These are phyloP conservation scores for Wickerhamiella cacticola DNA, from an alignment of 805 yeast genomes.

Conservation along the genomic window DNA sequence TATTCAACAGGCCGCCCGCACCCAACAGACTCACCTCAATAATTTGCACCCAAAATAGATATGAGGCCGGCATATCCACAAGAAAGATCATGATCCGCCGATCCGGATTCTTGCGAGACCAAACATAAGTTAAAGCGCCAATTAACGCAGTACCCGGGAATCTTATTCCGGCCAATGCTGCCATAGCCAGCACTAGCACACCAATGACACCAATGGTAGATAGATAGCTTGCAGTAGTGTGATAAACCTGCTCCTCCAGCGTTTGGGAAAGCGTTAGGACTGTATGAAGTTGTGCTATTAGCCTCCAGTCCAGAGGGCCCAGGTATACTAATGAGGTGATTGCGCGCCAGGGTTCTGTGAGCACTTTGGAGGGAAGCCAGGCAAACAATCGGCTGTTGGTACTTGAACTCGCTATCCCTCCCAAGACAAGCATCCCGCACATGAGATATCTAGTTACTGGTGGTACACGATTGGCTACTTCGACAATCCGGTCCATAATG, in stretches of 20 bases:
- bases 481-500: not conserved
- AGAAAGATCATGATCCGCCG: slow-evolving; percentile 6
- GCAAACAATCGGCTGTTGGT: not conserved
- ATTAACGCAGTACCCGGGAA: slow-evolving; percentile 5
- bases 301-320: slow-evolving; percentile 4
- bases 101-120: slow-evolving; percentile 6
- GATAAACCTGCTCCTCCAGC: slow-evolving; percentile 5
- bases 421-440: not conserved
- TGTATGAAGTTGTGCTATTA: not conserved
- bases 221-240: not conserved
- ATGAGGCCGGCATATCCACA: slow-evolving; percentile 6
- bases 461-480: not conserved
- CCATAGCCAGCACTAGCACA: not conserved
- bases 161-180: not conserved
- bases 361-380: slow-evolving; percentile 2
- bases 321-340: slow-evolving; percentile 4
- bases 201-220: not conserved
- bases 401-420: not conserved
- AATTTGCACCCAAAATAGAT: slow-evolving; percentile 7
- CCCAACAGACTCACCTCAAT: not conserved
- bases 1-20: not conserved
- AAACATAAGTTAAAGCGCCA: slow-evolving; percentile 5
- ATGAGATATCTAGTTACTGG: slow-evolving; percentile 10
- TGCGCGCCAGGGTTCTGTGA: slow-evolving; percentile 8
- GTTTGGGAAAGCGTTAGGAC: not conserved